These are phyloP conservation scores for Fereydounia khargensis DNA, from an alignment of 1,284 basidiomycete species.

Conservation along the genomic window DNA sequence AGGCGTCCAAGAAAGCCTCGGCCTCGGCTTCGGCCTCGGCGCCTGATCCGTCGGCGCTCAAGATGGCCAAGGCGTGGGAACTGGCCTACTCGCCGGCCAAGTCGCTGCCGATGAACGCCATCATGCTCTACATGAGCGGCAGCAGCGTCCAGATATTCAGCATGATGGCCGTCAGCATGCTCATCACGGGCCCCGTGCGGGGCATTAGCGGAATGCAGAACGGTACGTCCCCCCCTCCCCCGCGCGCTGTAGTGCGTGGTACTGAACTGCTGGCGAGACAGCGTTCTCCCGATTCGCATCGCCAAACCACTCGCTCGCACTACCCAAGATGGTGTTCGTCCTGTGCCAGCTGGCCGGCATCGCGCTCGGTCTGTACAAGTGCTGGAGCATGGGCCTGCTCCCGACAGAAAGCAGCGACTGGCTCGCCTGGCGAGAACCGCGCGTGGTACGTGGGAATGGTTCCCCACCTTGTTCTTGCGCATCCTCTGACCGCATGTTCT, in stretches of 20 bases:
- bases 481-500: too few species aligned
- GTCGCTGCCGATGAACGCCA: conserved; percentile 50
- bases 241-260: neutral
- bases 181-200: conserved; percentile 45
- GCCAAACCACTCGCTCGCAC: conserved; percentile 36
- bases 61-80: conserved; percentile 53
- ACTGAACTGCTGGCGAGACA: neutral
- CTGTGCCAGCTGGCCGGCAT: conserved; percentile 43
- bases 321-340: conserved; percentile 44
- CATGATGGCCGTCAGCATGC: conserved; percentile 56
- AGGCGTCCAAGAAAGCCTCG: conserved; percentile 2
- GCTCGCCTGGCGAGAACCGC: conserved; percentile 50
- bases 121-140: conserved; percentile 57
- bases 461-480: neutral
- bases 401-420: conserved; percentile 56
- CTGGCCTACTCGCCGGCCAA: conserved; percentile 49
- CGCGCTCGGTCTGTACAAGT: conserved; percentile 51
- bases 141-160: conserved; percentile 54
- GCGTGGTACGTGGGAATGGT: too few species aligned
- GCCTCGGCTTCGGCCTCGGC: neutral
- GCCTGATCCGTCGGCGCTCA: conserved; percentile 42
- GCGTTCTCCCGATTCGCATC: conserved; percentile 44
- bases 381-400: conserved; percentile 55
- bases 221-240: conserved; percentile 13
- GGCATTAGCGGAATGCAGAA: conserved; percentile 36